Conservation (phyloP, 495 filamentous ascomycete genomes). For the Penicillium paxilli region DNA sequence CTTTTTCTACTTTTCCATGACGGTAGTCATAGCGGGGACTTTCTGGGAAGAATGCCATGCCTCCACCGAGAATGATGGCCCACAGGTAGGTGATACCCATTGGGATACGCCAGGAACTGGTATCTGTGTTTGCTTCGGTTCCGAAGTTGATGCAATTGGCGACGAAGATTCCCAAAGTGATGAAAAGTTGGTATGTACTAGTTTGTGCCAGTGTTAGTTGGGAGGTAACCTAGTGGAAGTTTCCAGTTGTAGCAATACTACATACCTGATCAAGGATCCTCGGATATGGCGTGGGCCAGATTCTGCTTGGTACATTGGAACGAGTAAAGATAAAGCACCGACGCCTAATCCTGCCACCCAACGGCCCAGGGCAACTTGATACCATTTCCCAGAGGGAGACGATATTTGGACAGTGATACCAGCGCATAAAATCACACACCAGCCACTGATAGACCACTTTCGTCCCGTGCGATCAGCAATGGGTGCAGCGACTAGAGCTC, state of each 20-base stretch:
- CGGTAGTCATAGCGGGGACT: constrained; percentile 70
- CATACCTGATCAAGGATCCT: constrained; percentile 60
- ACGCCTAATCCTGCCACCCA: constrained; percentile 66
- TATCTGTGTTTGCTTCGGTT: constrained; percentile 46
- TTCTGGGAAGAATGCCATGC: constrained; percentile 71
- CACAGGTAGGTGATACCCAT: constrained; percentile 75
- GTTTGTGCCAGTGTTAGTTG: not conserved
- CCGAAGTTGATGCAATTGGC: constrained; percentile 80
- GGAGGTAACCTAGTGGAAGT: not conserved
- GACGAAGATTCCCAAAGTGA: constrained; percentile 80
- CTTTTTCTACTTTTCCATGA: constrained; percentile 57
- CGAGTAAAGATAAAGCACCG: constrained; percentile 63
- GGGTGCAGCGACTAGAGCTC: constrained; percentile 59
- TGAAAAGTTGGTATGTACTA: constrained; percentile 75
- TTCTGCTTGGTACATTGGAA: constrained; percentile 74
- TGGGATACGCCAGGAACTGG: constrained; percentile 73
- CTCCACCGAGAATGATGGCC: constrained; percentile 66
- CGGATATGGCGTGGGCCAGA: constrained; percentile 63
- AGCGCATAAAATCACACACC: constrained; percentile 58
- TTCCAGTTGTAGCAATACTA: not conserved
- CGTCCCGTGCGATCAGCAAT: constrained; percentile 53
- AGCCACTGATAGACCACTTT: constrained; percentile 50
- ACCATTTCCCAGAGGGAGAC: constrained; percentile 49
- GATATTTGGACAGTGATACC: constrained; percentile 68
- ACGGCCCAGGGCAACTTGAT: constrained; percentile 51